Conservation (phyloP, 306 rosid genomes). For the Glycine tomentella region DNA sequence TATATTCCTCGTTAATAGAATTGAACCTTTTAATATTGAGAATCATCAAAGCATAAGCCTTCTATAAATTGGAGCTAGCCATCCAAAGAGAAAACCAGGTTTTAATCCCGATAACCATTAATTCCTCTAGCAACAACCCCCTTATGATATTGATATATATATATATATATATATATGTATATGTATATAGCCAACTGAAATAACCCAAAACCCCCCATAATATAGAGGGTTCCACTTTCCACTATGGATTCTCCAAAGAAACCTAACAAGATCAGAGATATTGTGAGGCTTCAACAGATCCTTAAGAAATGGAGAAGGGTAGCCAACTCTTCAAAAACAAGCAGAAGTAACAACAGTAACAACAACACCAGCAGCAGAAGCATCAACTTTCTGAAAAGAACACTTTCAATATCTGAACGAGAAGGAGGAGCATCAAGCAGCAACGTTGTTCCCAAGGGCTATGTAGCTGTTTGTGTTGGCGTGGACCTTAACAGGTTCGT, state of each 20-base stretch:
- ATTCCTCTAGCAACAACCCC: not conserved
- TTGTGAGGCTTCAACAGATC: constrained; percentile 93
- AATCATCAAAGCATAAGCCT: constrained; percentile 16
- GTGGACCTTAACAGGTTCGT: constrained; percentile 73
- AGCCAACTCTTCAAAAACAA: constrained; percentile 69
- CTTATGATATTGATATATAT: no score
- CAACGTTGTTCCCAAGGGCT: constrained; percentile 81
- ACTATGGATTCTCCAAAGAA: constrained; percentile 76
- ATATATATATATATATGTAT: no score
- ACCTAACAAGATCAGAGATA: constrained; percentile 87
- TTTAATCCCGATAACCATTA: not conserved
- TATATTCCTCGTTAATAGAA: constrained; percentile 27
- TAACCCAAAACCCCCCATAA: no score
- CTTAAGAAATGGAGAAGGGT: constrained; percentile 93
- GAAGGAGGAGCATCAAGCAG: constrained; percentile 38
- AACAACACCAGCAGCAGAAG: constrained; percentile 50
- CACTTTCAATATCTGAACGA: constrained; percentile 67
- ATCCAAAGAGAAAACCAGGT: constrained; percentile 22
- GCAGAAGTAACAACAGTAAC: constrained; percentile 8
- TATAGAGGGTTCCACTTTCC: no score
- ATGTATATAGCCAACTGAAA: no score
- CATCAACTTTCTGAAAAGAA: constrained; percentile 74
- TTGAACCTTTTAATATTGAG: constrained; percentile 27
- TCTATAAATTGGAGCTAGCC: constrained; percentile 61
- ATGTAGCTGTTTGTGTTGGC: constrained; percentile 86